phyloP scores from a whole-genome alignment of 257 asterid genomes.

The Paraleonurus japonicus region DNA sequence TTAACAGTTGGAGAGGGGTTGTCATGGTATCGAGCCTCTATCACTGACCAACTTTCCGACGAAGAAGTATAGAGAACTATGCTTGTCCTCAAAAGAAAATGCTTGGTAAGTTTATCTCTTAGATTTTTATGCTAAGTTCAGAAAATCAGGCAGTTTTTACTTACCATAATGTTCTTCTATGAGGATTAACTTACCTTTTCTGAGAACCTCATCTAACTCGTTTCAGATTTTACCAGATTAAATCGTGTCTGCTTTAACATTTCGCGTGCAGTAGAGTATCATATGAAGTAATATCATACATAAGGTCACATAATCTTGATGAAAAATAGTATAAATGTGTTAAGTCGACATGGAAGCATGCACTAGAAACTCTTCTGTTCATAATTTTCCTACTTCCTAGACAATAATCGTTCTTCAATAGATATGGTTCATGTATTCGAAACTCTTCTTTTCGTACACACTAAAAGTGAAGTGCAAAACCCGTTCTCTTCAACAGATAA shows the following conservation, averaged over 20 bases:
- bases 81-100: slow-evolving; percentile 54
- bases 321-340: not conserved
- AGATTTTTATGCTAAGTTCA: not conserved
- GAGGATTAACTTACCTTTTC: not conserved
- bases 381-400: not conserved
- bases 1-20: slow-evolving; percentile 75
- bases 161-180: not conserved
- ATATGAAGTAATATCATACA: not conserved
- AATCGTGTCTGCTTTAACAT: not conserved
- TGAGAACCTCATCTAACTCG: not conserved
- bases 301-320: not conserved
- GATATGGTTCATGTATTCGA: too few species aligned
- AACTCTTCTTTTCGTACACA: too few species aligned
- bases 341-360: not conserved
- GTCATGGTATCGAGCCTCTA: slow-evolving; percentile 65
- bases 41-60: slow-evolving; percentile 63
- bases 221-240: not conserved
- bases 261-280: not conserved
- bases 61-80: slow-evolving; percentile 63
- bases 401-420: too few species aligned
- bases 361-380: not conserved
- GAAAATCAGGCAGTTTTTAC: not conserved
- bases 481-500: not conserved
- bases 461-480: not conserved
- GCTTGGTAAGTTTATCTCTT: slow-evolving; percentile 53